A percentile compares a stretch with the other conserved stretches of the same genome.
Conservation (phyloP, 2,329 filamentous ascomycete species). For the Penicillium sp. region DNA sequence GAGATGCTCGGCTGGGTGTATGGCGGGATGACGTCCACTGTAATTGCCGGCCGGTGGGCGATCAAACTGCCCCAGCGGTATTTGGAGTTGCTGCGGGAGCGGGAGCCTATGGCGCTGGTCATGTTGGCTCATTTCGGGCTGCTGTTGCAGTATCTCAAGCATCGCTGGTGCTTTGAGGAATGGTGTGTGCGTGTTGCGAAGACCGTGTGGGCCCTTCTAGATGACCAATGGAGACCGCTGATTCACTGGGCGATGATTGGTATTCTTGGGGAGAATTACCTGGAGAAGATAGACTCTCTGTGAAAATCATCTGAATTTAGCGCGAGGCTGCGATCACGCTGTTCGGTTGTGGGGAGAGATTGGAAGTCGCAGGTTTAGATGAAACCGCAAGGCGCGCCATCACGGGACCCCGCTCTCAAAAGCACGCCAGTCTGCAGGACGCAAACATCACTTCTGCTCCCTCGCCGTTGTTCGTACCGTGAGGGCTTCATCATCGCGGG, state of each 20-base stretch:
- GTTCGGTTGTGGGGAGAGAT: neutral
- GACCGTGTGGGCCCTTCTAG: conserved; percentile 51
- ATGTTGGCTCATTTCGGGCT: conserved; percentile 62
- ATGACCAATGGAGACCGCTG: conserved; percentile 34
- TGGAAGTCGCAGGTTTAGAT: too few species aligned
- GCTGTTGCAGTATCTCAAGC: conserved; percentile 59
- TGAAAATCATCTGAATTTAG: neutral
- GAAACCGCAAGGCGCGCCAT: neutral
- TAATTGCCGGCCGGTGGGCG: conserved; percentile 39
- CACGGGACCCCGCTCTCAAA: neutral
- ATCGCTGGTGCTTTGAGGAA: conserved; percentile 68
- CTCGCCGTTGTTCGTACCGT: neutral
- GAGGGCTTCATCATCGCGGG: neutral
- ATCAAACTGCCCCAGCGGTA: conserved; percentile 37
- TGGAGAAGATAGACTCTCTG: conserved; percentile 13
- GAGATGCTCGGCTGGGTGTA: conserved; percentile 30
- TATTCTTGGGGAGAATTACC: conserved; percentile 29
- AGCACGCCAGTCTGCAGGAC: neutral
- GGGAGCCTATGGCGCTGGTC: conserved; percentile 52
- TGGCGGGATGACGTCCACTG: conserved; percentile 56
- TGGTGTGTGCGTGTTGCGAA: conserved; percentile 67
- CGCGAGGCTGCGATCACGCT: neutral
- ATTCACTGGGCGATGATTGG: conserved; percentile 34
- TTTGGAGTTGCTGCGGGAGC: conserved; percentile 40
- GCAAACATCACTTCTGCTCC: neutral